phyloP scores from a whole-genome alignment of 306 rosid genomes.

The Nissolia schottii region DNA sequence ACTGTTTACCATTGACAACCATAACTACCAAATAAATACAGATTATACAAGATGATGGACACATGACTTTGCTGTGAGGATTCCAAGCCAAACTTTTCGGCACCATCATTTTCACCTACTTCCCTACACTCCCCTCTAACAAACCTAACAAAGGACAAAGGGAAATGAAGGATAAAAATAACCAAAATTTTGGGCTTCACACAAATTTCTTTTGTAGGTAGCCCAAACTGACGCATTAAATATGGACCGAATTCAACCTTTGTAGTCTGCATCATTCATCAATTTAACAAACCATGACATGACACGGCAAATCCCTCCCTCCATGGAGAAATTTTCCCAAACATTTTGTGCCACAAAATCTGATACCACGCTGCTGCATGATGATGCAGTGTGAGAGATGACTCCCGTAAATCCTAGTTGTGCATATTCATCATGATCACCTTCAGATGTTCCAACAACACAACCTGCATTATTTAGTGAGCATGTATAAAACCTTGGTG shows the following conservation, averaged over 20 bases:
- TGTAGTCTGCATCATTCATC: conserved; percentile 10
- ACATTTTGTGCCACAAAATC: conserved; percentile 4
- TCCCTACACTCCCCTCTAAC: background rate
- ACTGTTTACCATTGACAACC: background rate
- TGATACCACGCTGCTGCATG: conserved; percentile 15
- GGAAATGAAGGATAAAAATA: background rate
- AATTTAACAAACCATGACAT: conserved; percentile 25
- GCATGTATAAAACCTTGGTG: background rate
- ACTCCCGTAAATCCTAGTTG: background rate
- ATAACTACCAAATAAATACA: conserved; percentile 18
- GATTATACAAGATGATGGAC: conserved; percentile 18
- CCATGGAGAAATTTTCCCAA: conserved; percentile 19
- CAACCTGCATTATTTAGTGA: conserved; percentile 29
- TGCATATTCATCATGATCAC: conserved; percentile 23
- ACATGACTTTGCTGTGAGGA: conserved; percentile 4
- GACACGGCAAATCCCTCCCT: conserved; percentile 24
- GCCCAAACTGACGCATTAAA: conserved; percentile 12
- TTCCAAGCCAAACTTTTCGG: conserved; percentile 1
- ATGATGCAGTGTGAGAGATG: background rate
- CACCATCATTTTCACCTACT: conserved; percentile 1
- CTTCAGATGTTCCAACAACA: background rate
- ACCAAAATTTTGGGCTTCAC: conserved; percentile 24
- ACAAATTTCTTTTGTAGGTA: conserved; percentile 1
- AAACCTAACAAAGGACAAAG: background rate
- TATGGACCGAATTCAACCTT: conserved; percentile 15